phyloP scores from a whole-genome alignment of 164 flowering plant genomes.

The Akebia trifoliata region DNA sequence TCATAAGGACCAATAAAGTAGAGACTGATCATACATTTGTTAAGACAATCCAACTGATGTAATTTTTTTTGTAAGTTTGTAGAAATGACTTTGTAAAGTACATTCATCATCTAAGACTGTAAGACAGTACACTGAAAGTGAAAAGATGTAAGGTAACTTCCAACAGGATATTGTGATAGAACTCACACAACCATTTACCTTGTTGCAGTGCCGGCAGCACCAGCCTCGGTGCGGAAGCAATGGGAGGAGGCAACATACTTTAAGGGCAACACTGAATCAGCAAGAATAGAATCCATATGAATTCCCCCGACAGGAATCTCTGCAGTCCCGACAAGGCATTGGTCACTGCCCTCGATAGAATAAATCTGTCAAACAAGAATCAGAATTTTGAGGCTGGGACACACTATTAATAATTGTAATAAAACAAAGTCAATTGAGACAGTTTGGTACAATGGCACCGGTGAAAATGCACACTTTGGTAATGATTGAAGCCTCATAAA shows the following conservation, averaged over 20 bases:
- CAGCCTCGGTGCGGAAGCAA: slow-evolving; percentile 95
- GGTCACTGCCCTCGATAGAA: slow-evolving; percentile 82
- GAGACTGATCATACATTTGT: no score
- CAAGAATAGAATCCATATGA: slow-evolving; percentile 88
- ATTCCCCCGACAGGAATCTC: slow-evolving; percentile 98
- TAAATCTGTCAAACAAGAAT: slow-evolving; percentile 52
- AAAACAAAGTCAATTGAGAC: neutral
- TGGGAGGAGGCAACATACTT: slow-evolving; percentile 88
- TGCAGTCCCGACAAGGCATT: slow-evolving; percentile 96
- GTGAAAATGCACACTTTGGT: neutral
- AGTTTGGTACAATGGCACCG: neutral
- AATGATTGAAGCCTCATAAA: neutral
- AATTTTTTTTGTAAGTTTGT: no score
- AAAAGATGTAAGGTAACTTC: neutral
- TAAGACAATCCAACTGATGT: no score
- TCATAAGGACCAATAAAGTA: no score
- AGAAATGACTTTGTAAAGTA: neutral
- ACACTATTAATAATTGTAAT: neutral
- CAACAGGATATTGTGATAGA: neutral
- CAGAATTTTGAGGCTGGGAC: neutral
- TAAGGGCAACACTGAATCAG: slow-evolving; percentile 70
- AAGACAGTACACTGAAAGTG: neutral
- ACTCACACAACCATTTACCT: slow-evolving; percentile 35
- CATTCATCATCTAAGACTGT: neutral
- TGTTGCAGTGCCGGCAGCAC: slow-evolving; percentile 87